These are phyloP conservation scores for Antarctomyces pellizariae DNA, from an alignment of 495 filamentous ascomycete species.

Conservation along the genomic window DNA sequence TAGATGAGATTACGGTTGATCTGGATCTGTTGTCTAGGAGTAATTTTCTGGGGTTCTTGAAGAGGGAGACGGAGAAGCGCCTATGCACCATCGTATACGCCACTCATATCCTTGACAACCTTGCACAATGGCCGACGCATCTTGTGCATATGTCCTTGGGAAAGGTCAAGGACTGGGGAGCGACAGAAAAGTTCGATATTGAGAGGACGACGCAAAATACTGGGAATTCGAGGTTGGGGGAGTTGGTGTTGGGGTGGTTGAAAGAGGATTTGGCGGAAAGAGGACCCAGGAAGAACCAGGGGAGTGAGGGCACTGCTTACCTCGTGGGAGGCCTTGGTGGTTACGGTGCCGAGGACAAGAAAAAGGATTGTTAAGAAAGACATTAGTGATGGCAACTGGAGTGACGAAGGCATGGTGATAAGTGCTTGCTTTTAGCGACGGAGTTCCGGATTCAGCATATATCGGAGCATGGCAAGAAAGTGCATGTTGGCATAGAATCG, in stretches of 20 bases:
- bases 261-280: slow-evolving; percentile 58
- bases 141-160: slow-evolving; percentile 86
- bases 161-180: slow-evolving; percentile 62
- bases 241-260: slow-evolving; percentile 74
- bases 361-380: too few species aligned
- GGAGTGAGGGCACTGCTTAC: slow-evolving; percentile 49
- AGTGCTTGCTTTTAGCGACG: too few species aligned
- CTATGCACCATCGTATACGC: slow-evolving; percentile 89
- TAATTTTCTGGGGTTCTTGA: slow-evolving; percentile 73
- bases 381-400: too few species aligned
- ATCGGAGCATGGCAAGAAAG: too few species aligned
- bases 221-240: slow-evolving; percentile 53
- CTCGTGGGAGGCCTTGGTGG: slow-evolving; percentile 48
- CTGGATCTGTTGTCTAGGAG: slow-evolving; percentile 64
- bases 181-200: slow-evolving; percentile 24
- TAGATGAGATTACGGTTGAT: slow-evolving; percentile 97
- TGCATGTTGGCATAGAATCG: too few species aligned
- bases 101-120: slow-evolving; percentile 86
- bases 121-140: slow-evolving; percentile 84
- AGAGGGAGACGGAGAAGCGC: slow-evolving; percentile 60
- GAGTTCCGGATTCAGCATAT: too few species aligned
- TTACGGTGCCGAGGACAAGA: slow-evolving; percentile 56
- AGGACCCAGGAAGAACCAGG: slow-evolving; percentile 42
- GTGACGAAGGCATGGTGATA: too few species aligned
- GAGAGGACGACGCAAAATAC: slow-evolving; percentile 16